These are phyloP conservation scores for Rhynchosporium agropyri DNA, from an alignment of 2,329 filamentous ascomycete genomes.

Conservation along the genomic window DNA sequence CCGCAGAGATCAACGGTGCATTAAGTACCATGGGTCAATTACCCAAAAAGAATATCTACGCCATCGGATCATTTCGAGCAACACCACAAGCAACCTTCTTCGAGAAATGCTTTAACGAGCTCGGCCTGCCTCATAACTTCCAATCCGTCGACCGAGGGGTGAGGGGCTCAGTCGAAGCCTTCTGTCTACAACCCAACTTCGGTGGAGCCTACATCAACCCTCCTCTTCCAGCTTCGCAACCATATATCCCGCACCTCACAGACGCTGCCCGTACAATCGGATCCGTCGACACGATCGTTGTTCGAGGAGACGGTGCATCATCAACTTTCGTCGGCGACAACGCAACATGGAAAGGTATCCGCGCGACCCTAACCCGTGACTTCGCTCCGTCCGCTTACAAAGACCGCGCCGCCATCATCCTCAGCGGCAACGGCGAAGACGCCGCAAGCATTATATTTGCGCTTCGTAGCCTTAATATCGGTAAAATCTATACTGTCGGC, in stretches of 20 bases:
- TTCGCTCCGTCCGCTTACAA: slow-evolving; percentile 81
- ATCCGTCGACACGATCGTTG: slow-evolving; percentile 79
- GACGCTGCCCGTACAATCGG: slow-evolving; percentile 79
- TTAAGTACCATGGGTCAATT: slow-evolving; percentile 79
- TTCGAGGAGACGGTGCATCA: slow-evolving; percentile 52
- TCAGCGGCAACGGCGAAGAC: slow-evolving; percentile 73
- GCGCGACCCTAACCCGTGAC: slow-evolving; percentile 78
- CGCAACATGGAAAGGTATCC: slow-evolving; percentile 82
- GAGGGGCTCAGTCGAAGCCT: slow-evolving; percentile 68
- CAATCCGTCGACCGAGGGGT: slow-evolving; percentile 72
- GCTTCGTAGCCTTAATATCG: slow-evolving; percentile 72
- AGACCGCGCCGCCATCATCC: slow-evolving; percentile 72
- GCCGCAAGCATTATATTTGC: slow-evolving; percentile 80
- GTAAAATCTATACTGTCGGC: slow-evolving; percentile 81
- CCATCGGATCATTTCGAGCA: slow-evolving; percentile 70
- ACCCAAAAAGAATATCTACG: slow-evolving; percentile 78
- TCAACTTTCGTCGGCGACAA: slow-evolving; percentile 75
- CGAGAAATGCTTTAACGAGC: slow-evolving; percentile 79
- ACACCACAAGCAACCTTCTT: slow-evolving; percentile 82
- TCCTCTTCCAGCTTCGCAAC: slow-evolving; percentile 59
- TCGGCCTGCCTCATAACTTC: slow-evolving; percentile 84
- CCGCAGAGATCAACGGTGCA: slow-evolving; percentile 81
- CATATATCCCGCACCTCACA: slow-evolving; percentile 67
- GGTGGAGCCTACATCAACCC: slow-evolving; percentile 82
- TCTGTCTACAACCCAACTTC: slow-evolving; percentile 74